phyloP scores from a whole-genome alignment of 148 eudicot species.

The Mesembryanthemum crystallinum region DNA sequence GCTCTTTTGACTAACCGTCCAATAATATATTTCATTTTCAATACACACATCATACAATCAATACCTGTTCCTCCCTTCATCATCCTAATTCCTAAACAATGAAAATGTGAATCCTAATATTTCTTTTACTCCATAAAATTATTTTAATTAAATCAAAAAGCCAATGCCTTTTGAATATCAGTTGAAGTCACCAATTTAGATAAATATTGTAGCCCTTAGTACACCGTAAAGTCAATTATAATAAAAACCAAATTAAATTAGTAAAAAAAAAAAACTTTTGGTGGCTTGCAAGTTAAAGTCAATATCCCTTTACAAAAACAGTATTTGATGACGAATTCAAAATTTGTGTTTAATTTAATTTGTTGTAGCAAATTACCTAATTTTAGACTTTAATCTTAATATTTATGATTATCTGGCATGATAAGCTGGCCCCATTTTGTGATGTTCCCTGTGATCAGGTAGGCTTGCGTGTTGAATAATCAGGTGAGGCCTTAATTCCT shows the following conservation, averaged over 20 bases:
- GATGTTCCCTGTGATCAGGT: slow-evolving; percentile 34
- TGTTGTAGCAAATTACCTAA: slow-evolving; percentile 4
- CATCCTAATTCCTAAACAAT: slow-evolving; percentile 21
- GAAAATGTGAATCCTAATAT: slow-evolving; percentile 30
- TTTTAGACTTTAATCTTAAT: background rate
- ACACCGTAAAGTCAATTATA: slow-evolving; percentile 24
- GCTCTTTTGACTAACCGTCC: slow-evolving; percentile 36
- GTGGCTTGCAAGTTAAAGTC: slow-evolving; percentile 2
- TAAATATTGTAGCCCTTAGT: slow-evolving; percentile 20
- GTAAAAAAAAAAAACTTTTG: too few species aligned
- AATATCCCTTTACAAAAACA: background rate
- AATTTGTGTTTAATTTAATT: background rate
- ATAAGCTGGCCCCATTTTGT: slow-evolving; percentile 35
- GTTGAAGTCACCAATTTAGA: slow-evolving; percentile 24
- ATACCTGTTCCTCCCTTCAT: slow-evolving; percentile 18
- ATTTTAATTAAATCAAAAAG: background rate
- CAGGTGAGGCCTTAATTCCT: too few species aligned
- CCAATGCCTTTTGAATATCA: slow-evolving; percentile 23
- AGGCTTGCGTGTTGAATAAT: slow-evolving; percentile 31
- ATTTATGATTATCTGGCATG: slow-evolving; percentile 19
- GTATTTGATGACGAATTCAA: slow-evolving; percentile 8
- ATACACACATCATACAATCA: slow-evolving; percentile 6
- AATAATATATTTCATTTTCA: background rate
- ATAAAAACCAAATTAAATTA: too few species aligned
- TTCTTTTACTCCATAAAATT: background rate